These are phyloP conservation scores for Cercospora beticola DNA, from an alignment of 2,329 filamentous ascomycete genomes.

Conservation along the genomic window DNA sequence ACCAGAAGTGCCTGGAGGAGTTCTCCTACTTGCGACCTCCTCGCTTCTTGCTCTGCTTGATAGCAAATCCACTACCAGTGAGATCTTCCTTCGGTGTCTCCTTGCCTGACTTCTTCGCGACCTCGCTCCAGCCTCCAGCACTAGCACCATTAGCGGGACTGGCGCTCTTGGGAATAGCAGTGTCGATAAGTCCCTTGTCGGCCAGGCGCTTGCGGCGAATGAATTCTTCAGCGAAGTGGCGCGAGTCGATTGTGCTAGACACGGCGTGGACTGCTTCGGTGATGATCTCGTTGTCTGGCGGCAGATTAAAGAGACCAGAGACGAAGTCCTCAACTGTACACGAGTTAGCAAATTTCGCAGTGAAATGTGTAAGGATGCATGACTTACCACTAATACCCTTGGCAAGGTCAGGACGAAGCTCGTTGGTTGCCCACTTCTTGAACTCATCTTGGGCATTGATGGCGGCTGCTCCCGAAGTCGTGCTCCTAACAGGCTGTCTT, in stretches of 20 bases:
- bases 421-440: slow-evolving; percentile 82
- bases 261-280: slow-evolving; percentile 85
- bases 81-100: slow-evolving; percentile 44
- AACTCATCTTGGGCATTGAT: slow-evolving; percentile 83
- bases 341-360: slow-evolving; percentile 37
- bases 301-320: slow-evolving; percentile 70
- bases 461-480: slow-evolving; percentile 51
- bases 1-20: background rate
- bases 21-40: slow-evolving; percentile 44
- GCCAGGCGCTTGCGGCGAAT: slow-evolving; percentile 89
- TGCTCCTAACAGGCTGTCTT: slow-evolving; percentile 53
- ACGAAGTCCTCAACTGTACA: slow-evolving; percentile 75
- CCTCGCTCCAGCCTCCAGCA: slow-evolving; percentile 77
- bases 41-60: slow-evolving; percentile 92
- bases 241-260: slow-evolving; percentile 86
- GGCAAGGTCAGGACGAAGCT: slow-evolving; percentile 72
- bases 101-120: slow-evolving; percentile 76
- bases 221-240: slow-evolving; percentile 92
- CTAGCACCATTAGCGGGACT: slow-evolving; percentile 43
- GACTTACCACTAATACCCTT: slow-evolving; percentile 64
- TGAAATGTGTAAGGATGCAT: background rate
- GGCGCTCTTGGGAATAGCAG: slow-evolving; percentile 49
- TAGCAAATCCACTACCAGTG: slow-evolving; percentile 71
- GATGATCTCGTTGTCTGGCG: slow-evolving; percentile 75
- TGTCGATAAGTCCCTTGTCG: slow-evolving; percentile 80